Evolutionary conservation across 78 protist genomes (phyloP).

Genomic region (Dictyostelium intermedium): DNA sequence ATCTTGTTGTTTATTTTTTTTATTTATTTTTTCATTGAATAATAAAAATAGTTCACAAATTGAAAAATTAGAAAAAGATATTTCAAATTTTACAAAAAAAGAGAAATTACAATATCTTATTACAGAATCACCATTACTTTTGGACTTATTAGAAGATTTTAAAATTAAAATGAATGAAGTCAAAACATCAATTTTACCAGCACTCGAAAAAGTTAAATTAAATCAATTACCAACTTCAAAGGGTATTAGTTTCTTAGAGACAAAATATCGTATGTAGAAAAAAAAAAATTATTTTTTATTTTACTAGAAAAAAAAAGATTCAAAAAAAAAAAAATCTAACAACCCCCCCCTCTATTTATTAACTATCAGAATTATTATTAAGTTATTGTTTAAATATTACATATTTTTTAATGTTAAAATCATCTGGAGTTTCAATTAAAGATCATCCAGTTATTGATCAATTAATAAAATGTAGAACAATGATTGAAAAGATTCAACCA

Average conservation of each 20-base stretch:
- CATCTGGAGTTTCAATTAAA: conserved; percentile 83
- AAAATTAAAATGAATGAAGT: conserved; percentile 53
- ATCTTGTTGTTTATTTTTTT: not conserved
- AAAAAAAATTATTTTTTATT: not conserved
- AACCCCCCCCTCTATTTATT: too few relatives aligned
- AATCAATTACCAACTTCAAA: conserved; percentile 75
- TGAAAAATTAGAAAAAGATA: conserved; percentile 54
- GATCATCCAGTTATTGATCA: conserved; percentile 93
- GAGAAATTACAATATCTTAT: conserved; percentile 60
- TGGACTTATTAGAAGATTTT: conserved; percentile 73
- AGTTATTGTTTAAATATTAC: conserved; percentile 89
- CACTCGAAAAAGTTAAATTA: conserved; percentile 17
- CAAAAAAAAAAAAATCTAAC: not conserved
- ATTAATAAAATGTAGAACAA: conserved; percentile 84
- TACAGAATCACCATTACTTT: conserved; percentile 70
- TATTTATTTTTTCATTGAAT: too few relatives aligned
- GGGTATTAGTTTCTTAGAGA: conserved; percentile 83
- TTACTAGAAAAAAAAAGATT: not conserved
- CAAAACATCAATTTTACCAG: conserved; percentile 47
- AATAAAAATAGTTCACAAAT: conserved; percentile 6
- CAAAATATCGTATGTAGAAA: conserved; percentile 71
- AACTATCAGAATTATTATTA: conserved; percentile 82
- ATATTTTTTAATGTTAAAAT: conserved; percentile 90
- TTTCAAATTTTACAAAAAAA: conserved; percentile 45
- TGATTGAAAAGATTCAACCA: conserved; percentile 86